A percentile compares a stretch with the other conserved stretches of the same genome.
These are phyloP conservation scores for Cubamyces lactineus DNA, from an alignment of 768 basidiomycete species.

Conservation along the genomic window DNA sequence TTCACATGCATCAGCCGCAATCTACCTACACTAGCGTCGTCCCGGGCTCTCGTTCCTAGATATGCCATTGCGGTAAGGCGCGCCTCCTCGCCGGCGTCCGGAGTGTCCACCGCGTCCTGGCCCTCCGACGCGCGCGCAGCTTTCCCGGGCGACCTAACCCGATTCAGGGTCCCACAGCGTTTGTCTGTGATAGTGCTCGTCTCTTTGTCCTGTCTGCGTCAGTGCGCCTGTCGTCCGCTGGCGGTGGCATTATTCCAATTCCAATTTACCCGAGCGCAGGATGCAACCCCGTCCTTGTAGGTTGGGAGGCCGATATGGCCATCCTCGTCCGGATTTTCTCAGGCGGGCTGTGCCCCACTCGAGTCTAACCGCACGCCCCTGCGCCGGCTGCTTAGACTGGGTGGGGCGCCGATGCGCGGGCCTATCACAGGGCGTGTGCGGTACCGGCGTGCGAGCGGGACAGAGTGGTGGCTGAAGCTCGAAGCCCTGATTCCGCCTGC, in stretches of 20 bases:
- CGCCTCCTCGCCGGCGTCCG: neutral
- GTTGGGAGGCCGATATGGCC: slow-evolving; percentile 1
- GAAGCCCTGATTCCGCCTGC: neutral
- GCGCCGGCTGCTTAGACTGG: too few relatives aligned
- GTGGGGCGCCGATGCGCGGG: too few relatives aligned
- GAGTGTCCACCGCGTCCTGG: neutral
- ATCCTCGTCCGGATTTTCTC: slow-evolving; percentile 11
- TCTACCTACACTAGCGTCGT: too few relatives aligned
- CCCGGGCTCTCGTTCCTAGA: neutral
- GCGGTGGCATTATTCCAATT: too few relatives aligned
- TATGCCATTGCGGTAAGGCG: neutral
- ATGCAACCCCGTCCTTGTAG: too few relatives aligned
- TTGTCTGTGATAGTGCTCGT: slow-evolving; percentile 3
- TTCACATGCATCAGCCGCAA: too few relatives aligned
- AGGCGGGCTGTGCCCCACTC: slow-evolving; percentile 7
- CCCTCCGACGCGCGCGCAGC: neutral
- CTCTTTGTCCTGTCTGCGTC: neutral
- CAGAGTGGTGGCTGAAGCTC: neutral
- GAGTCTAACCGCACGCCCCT: slow-evolving; percentile 7
- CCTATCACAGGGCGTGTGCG: too few relatives aligned
- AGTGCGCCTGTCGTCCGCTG: neutral
- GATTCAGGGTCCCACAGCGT: slow-evolving; percentile 12
- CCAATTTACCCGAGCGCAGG: too few relatives aligned
- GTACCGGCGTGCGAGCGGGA: slow-evolving; percentile 1
- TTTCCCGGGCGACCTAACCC: slow-evolving; percentile 2